Base-by-base conservation (phyloP, 331 rosid genomes). In the Phaseolus coccineus region DNA sequence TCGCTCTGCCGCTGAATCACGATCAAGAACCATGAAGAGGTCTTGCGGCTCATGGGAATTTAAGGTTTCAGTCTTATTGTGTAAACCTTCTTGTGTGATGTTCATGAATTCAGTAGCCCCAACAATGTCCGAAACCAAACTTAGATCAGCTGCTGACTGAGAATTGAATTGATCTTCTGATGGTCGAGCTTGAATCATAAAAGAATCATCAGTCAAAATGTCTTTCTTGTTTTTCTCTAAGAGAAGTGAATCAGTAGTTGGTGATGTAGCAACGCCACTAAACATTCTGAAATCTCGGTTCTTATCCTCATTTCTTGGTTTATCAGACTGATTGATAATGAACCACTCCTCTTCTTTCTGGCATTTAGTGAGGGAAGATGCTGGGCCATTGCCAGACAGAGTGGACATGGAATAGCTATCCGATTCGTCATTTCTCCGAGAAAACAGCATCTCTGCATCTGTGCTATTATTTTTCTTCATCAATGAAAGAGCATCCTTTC, bases 11-110 rank as follows among this genome's bases (percentile, higher is more conserved):
- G 89, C 76, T 40, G 93, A 84, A 78, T 86, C 90, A 47, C 99
- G 97, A 22, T 91, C 99, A 73, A 96, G 98, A 89, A 91, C 74
- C 97, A 96, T 93, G 88, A 80, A 90, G 81, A 96, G 96, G 86
- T 96, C 99, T 71, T 91, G 94, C 2, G 99, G 98, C 81, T 93
- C 98, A 31, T 81, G 89, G 42, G 83, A 53, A 50, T 53, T 75
- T 28, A 63, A 69, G 15, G 80, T 67, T 74, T 81, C 91, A 78
- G 86, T 82, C 86, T 85, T 86, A 27, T 81, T 85, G 33, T 58
- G 74, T 27, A 85, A 82, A 78, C 44, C 58, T 69, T 84, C 94
- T 37, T 75, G 83, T 73, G 24, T 78, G 37, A 83, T 82, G 67
- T 81, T 86, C 46, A 74, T 83, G 78, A 84, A 78, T 80, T 86